These are phyloP conservation scores for Komagataella mondaviorum DNA, from an alignment of 805 yeast genomes.

Conservation along the genomic window DNA sequence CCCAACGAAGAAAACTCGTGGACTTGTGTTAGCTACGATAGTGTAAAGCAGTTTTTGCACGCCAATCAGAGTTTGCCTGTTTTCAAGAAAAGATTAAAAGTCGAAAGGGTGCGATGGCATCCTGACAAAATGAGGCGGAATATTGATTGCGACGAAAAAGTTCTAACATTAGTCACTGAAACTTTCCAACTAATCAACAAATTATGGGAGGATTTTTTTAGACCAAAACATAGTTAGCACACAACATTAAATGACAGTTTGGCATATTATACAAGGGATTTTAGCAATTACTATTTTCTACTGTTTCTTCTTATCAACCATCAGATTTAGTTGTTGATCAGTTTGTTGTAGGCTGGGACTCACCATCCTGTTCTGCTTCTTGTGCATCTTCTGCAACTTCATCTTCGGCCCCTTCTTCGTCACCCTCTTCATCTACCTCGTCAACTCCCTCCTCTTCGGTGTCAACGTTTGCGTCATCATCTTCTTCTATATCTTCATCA, in stretches of 20 bases:
- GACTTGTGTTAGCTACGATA: conserved; percentile 11
- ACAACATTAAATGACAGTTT: background rate
- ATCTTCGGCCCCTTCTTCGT: conserved; percentile 5
- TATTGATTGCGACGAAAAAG: conserved; percentile 3
- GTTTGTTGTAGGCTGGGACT: background rate
- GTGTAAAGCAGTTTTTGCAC: conserved; percentile 8
- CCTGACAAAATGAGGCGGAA: conserved; percentile 43
- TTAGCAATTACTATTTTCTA: background rate
- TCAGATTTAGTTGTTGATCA: background rate
- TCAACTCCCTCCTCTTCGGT: conserved; percentile 14
- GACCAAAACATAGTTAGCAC: background rate
- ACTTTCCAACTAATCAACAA: conserved; percentile 29
- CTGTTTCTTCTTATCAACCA: background rate
- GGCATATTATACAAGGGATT: background rate
- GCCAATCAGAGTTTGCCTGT: conserved; percentile 1
- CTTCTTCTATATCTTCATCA: conserved; percentile 14
- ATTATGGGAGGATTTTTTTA: conserved; percentile 16
- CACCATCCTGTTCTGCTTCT: conserved; percentile 1
- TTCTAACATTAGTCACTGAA: conserved; percentile 16
- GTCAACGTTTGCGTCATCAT: conserved; percentile 10
- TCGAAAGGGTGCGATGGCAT: conserved; percentile 55
- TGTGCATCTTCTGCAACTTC: conserved; percentile 5
- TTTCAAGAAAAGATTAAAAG: conserved; percentile 16
- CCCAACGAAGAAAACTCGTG: conserved; percentile 18
- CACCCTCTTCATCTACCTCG: conserved; percentile 7